A percentile compares a stretch with the other conserved stretches of the same genome.
These are phyloP conservation scores for Mycotypha africana DNA, from an alignment of 371 early-diverging fungal genomes.

Conservation along the genomic window DNA sequence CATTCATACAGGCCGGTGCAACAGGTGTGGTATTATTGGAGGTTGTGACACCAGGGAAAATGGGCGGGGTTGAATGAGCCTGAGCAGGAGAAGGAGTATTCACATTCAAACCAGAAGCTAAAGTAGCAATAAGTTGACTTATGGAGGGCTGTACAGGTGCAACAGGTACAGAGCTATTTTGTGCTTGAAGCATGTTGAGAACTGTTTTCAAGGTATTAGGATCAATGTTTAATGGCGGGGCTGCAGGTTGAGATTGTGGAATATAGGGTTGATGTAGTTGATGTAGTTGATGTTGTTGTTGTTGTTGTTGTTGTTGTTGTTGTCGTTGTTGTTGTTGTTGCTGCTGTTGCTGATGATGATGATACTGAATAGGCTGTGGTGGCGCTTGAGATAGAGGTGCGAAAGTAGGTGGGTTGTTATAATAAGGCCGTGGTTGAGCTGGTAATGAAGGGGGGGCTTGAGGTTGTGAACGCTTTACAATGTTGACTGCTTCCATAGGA, in stretches of 20 bases:
- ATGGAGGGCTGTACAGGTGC: slow-evolving; percentile 8
- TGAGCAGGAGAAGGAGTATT: not conserved
- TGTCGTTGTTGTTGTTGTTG: not conserved
- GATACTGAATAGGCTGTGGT: not conserved
- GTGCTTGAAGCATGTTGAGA: slow-evolving; percentile 11
- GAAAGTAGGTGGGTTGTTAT: not conserved
- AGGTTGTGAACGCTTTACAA: slow-evolving; percentile 8
- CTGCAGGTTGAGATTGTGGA: not conserved
- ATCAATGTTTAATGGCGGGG: slow-evolving; percentile 5
- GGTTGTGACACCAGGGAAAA: not conserved
- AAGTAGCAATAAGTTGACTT: slow-evolving; percentile 19
- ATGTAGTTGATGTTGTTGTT: slow-evolving; percentile 6
- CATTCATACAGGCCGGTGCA: not conserved
- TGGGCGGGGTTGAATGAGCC: not conserved
- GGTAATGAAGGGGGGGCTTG: too few relatives aligned
- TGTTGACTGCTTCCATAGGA: slow-evolving; percentile 16
- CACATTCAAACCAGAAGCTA: slow-evolving; percentile 9
- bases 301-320: not conserved
- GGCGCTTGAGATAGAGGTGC: not conserved
- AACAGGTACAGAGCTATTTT: slow-evolving; percentile 1
- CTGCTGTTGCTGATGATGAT: not conserved
- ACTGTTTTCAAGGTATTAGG: slow-evolving; percentile 18
- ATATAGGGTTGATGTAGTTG: not conserved
- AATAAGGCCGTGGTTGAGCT: not conserved
- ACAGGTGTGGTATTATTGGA: not conserved